Conservation (phyloP, 129 eudicot genomes). For the Kitagawia praeruptora region DNA sequence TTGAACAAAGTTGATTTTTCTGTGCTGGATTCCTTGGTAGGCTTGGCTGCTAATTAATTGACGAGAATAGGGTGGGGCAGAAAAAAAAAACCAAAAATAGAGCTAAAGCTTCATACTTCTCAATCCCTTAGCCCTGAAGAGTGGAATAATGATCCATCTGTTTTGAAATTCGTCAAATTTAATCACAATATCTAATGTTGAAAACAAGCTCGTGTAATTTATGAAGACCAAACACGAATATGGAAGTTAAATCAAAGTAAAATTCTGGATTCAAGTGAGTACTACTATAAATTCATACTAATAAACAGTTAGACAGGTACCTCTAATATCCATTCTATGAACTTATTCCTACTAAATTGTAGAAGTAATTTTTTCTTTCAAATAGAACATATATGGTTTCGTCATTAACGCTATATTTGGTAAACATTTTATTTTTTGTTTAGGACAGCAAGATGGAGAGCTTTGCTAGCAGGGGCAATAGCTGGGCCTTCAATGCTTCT, state of each 20-base stretch:
- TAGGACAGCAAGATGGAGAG: slow-evolving; percentile 99
- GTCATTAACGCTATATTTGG: not conserved
- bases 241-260: not conserved
- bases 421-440: slow-evolving; percentile 13
- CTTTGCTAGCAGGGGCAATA: slow-evolving; percentile 82
- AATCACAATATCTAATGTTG: not conserved
- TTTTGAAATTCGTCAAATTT: not conserved
- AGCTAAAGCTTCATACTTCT: not conserved
- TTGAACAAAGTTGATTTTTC: not conserved
- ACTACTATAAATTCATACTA: not conserved
- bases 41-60: not conserved
- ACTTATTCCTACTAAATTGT: not conserved
- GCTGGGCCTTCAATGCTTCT: slow-evolving; percentile 99
- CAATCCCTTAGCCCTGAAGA: not conserved
- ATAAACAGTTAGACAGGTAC: not conserved
- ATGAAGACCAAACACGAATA: not conserved
- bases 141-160: not conserved
- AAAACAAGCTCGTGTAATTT: not conserved
- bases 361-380: not conserved
- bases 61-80: not conserved
- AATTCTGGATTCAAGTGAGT: not conserved
- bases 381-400: not conserved
- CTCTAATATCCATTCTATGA: not conserved
- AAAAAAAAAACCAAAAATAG: not conserved
- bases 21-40: not conserved